A percentile compares a stretch with the other conserved stretches of the same genome.
Evolutionary conservation across 805 yeast genomes (phyloP).

Genomic region (Kodamaea laetipori): DNA sequence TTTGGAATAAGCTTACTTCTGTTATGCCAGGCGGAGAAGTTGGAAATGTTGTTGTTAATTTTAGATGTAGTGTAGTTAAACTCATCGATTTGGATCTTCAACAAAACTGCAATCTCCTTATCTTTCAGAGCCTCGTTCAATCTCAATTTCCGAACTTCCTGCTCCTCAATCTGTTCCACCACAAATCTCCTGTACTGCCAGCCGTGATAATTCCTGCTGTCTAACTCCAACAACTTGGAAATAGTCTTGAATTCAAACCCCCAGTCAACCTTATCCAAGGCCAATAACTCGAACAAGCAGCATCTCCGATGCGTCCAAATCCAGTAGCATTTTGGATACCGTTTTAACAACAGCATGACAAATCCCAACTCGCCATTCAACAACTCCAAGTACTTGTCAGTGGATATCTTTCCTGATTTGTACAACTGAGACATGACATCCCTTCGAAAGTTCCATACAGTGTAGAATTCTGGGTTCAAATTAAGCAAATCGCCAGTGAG

Average conservation of each 20-base stretch:
- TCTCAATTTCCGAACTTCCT: slow-evolving; percentile 3
- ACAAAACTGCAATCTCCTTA: slow-evolving; percentile 19
- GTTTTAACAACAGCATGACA: slow-evolving; percentile 56
- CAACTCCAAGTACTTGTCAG: slow-evolving; percentile 25
- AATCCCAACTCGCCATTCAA: slow-evolving; percentile 63
- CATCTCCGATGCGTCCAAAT: slow-evolving; percentile 93
- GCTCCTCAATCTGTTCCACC: slow-evolving; percentile 43
- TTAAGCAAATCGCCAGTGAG: slow-evolving; percentile 59
- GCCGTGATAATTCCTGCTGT: slow-evolving; percentile 88
- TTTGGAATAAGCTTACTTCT: slow-evolving; percentile 68
- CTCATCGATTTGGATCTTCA: slow-evolving; percentile 50
- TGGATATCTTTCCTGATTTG: slow-evolving; percentile 11
- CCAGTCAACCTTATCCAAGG: slow-evolving; percentile 62
- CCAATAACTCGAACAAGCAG: slow-evolving; percentile 55
- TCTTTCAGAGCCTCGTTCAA: slow-evolving; percentile 1
- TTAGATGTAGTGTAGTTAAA: slow-evolving; percentile 74
- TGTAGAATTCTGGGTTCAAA: slow-evolving; percentile 82
- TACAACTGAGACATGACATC: slow-evolving; percentile 54
- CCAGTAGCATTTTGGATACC: slow-evolving; percentile 92
- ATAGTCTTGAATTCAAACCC: slow-evolving; percentile 69
- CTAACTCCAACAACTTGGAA: slow-evolving; percentile 64
- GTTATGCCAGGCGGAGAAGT: slow-evolving; percentile 96
- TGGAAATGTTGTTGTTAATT: slow-evolving; percentile 83
- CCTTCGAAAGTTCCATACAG: slow-evolving; percentile 87
- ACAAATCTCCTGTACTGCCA: slow-evolving; percentile 91